A percentile compares a stretch with the other conserved stretches of the same genome.
Conservation (phyloP, 345 rosid genomes). For the Ricinus communis region DNA sequence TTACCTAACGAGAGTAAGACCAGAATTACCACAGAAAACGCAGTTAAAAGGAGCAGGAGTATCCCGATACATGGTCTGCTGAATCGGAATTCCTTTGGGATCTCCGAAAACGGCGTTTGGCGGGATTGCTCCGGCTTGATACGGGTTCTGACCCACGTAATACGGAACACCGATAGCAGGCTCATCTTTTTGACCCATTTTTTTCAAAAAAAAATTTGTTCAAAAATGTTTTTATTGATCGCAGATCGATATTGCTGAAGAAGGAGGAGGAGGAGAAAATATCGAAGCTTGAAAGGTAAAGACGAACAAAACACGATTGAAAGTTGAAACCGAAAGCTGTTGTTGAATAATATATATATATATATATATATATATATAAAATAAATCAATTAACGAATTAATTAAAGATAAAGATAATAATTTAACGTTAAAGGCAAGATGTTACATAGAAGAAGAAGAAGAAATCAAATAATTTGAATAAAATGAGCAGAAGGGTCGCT, state of each 20-base stretch:
- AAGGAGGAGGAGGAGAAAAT: too few relatives aligned
- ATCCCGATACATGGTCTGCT: constrained; percentile 81
- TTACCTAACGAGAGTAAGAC: constrained; percentile 76
- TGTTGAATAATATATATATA: too few relatives aligned
- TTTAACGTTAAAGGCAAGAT: neutral
- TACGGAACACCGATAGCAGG: constrained; percentile 75
- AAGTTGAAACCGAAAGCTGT: too few relatives aligned
- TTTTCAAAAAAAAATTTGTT: neutral
- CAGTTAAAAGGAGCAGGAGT: constrained; percentile 97
- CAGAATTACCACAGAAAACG: constrained; percentile 65
- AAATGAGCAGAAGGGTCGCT: neutral
- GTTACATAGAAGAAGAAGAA: neutral
- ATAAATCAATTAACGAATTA: too few relatives aligned
- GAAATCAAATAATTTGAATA: neutral
- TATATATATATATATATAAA: too few relatives aligned
- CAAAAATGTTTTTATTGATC: neutral
- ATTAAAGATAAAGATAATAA: too few relatives aligned
- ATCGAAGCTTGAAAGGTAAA: too few relatives aligned
- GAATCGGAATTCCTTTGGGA: constrained; percentile 77
- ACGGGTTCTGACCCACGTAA: constrained; percentile 57
- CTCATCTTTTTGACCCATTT: constrained; percentile 52
- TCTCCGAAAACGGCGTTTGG: constrained; percentile 71
- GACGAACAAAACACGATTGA: too few relatives aligned
- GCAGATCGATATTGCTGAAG: too few relatives aligned
- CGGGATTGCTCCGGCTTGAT: constrained; percentile 70